These are phyloP conservation scores for Heterobasidion irregulare DNA, from an alignment of 1,284 basidiomycete species.

Conservation along the genomic window DNA sequence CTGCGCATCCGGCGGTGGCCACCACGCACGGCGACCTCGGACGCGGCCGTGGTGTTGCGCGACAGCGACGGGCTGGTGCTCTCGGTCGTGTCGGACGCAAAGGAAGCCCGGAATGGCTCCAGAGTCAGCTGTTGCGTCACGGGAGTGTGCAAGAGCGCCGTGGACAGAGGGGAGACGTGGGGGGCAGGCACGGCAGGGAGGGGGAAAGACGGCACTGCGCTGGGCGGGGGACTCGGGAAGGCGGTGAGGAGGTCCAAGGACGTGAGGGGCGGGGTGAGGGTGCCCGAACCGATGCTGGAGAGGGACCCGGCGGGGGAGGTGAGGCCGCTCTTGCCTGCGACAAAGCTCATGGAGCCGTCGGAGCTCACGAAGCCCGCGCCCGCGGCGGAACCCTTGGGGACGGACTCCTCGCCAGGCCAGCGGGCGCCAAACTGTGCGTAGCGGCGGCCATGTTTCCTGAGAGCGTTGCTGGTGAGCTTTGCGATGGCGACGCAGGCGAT, in stretches of 20 bases:
- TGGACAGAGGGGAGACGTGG: background rate
- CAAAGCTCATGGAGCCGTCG: background rate
- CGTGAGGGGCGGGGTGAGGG: background rate
- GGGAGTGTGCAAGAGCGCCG: background rate
- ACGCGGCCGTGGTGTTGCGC: background rate
- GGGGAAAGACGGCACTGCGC: background rate
- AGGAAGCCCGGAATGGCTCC: background rate
- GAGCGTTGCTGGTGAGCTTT: background rate
- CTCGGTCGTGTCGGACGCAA: background rate
- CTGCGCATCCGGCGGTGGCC: conserved; percentile 12
- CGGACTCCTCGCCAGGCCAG: background rate
- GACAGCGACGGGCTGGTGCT: background rate
- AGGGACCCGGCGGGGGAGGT: background rate
- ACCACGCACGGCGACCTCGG: background rate
- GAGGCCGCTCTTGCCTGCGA: background rate
- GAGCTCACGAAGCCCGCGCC: background rate
- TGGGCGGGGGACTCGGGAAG: background rate
- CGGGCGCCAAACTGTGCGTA: background rate
- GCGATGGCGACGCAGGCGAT: background rate
- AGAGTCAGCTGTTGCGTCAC: background rate
- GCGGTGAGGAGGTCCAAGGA: background rate
- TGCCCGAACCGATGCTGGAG: background rate
- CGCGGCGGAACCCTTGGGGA: background rate
- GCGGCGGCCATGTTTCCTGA: background rate
- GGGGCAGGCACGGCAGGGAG: background rate